A percentile compares a stretch with the other conserved stretches of the same genome.
Conservation (phyloP, 371 early-diverging fungal species). For the Mortierella sp. region DNA sequence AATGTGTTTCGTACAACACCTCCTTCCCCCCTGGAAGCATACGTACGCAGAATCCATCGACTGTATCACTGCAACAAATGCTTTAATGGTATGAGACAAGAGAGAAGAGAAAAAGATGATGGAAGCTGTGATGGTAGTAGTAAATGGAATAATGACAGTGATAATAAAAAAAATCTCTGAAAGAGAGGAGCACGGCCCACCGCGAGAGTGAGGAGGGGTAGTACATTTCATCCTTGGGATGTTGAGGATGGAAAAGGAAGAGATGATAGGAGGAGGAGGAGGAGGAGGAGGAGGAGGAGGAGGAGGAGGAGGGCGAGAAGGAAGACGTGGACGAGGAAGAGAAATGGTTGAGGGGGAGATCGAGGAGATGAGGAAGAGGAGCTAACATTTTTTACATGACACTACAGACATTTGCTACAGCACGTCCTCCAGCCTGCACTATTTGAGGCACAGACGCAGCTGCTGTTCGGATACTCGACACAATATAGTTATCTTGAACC, state of each 20-base stretch:
- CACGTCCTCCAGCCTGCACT: conserved; percentile 36
- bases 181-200: too few species aligned
- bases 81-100: too few species aligned
- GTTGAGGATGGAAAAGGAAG: background rate
- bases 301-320: background rate
- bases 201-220: too few species aligned
- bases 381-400: conserved; percentile 27
- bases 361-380: background rate
- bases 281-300: background rate
- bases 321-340: too few species aligned
- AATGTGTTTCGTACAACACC: too few species aligned
- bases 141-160: too few species aligned
- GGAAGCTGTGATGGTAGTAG: too few species aligned
- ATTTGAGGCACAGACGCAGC: conserved; percentile 44
- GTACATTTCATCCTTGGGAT: background rate
- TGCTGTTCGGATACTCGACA: conserved; percentile 41
- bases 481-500: conserved; percentile 49
- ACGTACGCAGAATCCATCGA: too few species aligned
- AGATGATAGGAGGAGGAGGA: background rate
- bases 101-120: background rate
- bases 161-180: too few species aligned
- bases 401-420: conserved; percentile 38
- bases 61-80: too few species aligned
- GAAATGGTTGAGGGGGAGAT: background rate
- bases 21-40: too few species aligned